These are phyloP conservation scores for Crucihimalaya himalaica DNA, from an alignment of 345 rosid species.

Conservation along the genomic window DNA sequence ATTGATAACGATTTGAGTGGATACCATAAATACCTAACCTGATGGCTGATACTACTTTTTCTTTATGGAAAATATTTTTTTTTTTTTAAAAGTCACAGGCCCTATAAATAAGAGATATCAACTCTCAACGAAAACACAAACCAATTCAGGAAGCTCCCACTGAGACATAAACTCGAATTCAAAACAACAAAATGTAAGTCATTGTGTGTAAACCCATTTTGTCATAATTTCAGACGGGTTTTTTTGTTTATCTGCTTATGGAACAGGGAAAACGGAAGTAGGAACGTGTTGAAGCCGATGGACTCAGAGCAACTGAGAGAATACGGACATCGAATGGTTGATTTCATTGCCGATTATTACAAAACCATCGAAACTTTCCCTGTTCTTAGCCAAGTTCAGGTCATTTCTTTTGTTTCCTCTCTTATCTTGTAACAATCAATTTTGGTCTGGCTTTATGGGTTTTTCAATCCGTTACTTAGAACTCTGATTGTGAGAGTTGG, in stretches of 20 bases:
- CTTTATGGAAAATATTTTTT: too few species aligned
- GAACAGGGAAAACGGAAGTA: slow-evolving; percentile 30
- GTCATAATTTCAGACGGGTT: background rate
- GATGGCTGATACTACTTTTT: too few species aligned
- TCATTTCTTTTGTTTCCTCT: slow-evolving; percentile 3
- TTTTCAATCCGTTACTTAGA: background rate
- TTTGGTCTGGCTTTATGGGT: background rate
- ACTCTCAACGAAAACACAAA: slow-evolving; percentile 4
- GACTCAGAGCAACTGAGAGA: slow-evolving; percentile 76
- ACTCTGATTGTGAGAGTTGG: background rate
- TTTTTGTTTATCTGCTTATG: too few species aligned
- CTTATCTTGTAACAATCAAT: background rate
- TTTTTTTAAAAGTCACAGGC: too few species aligned
- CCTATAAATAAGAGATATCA: slow-evolving; percentile 18
- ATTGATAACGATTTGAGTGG: background rate
- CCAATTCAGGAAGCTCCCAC: background rate
- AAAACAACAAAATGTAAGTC: slow-evolving; percentile 31
- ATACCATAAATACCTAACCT: too few species aligned
- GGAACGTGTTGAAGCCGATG: slow-evolving; percentile 55
- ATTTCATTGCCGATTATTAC: slow-evolving; percentile 93
- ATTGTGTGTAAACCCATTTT: background rate
- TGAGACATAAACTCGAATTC: background rate
- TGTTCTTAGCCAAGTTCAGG: slow-evolving; percentile 92
- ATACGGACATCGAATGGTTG: slow-evolving; percentile 81
- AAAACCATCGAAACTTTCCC: slow-evolving; percentile 71